Evolutionary conservation across 2,329 filamentous ascomycete genomes (phyloP).

Genomic region (Xylaria sp.): DNA sequence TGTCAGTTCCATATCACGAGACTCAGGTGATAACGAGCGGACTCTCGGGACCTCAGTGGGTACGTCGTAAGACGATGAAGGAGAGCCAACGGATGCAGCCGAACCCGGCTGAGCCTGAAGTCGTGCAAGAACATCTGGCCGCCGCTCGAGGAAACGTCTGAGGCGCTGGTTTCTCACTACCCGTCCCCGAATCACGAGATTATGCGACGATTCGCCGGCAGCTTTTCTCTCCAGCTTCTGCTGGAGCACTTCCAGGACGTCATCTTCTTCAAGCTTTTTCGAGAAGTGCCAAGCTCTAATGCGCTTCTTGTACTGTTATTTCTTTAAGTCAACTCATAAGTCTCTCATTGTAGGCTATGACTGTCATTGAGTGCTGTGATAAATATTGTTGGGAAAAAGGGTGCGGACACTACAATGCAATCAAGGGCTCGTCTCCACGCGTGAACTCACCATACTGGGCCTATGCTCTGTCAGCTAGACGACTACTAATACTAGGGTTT

Average conservation of each 20-base stretch:
- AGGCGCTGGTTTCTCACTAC: constrained; percentile 55
- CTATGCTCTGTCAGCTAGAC: constrained; percentile 42
- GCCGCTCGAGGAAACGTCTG: constrained; percentile 55
- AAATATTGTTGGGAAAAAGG: constrained; percentile 19
- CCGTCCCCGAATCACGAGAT: constrained; percentile 54
- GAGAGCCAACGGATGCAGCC: constrained; percentile 18
- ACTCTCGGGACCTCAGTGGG: constrained; percentile 32
- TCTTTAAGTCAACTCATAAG: constrained; percentile 42
- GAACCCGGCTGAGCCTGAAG: constrained; percentile 25
- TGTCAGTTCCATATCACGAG: constrained; percentile 41
- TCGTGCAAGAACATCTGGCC: constrained; percentile 45
- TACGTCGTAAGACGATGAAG: constrained; percentile 16
- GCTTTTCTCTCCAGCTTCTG: constrained; percentile 53
- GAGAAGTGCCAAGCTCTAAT: constrained; percentile 57
- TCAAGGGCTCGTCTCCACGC: constrained; percentile 21
- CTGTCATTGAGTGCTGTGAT: constrained; percentile 8
- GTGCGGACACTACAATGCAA: constrained; percentile 25
- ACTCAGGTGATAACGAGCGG: constrained; percentile 37
- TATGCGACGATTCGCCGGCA: constrained; percentile 48
- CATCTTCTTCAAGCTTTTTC: constrained; percentile 56
- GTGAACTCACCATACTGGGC: constrained; percentile 51
- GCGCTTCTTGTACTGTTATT: constrained; percentile 53
- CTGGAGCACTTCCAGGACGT: constrained; percentile 54
- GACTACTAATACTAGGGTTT: constrained; percentile 16
- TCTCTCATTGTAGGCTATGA: not conserved